Evolutionary conservation across 176 grass and related monocot species (phyloP), one percentile per base, ranked within the genome.

Genomic region (Guadua angustifolia): DNA sequence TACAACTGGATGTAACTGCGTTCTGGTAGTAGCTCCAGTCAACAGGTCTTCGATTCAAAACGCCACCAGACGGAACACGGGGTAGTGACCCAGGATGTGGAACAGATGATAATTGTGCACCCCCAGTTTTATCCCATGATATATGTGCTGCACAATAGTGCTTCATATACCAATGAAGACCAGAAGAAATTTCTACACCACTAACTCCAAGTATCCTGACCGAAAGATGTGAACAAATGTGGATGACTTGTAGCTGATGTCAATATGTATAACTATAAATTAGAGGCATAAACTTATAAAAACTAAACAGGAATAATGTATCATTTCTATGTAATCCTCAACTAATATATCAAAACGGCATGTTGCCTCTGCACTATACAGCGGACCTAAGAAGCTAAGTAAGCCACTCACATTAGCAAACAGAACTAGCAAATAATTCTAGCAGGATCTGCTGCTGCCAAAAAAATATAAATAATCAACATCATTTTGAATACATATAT

Each of bases 11-110:
- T 79, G 92, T 84, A 84, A 94, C 92, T 64, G 92, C 89, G 21
- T 94, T 94, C 80, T 94, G 92, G 81, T 94, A 94, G 89, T 94
- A 94, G 66, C 86, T 94, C 92, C 89, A 94, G 63, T 83, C 86
- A 84, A 91, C 49, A 19, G 89, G 81, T 84, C 92, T 94, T 89
- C 39, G 89, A 82, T 89, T 80, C 17, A 82, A 74, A 79, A 94
- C 16, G 33, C 89, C 92, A 75, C 59, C 79, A 78, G 73, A 40
- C 50, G 86, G 86, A 89, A 94, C 89, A 87, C 9, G 76, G 69
- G 83, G 92, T 82, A 94, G 72, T 79, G 86, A 81, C 10, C 89
- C 89, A 65, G 71, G 60, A 77, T 52, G 70, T 6, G 92, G 92
- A 36, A 91, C 63, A 66, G 89, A 89, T 73, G 45, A 91, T 59